A percentile compares a stretch with the other conserved stretches of the same genome.
These are phyloP conservation scores for Blastocystis sp. DNA, from an alignment of 352 stramenopile species.

Conservation along the genomic window DNA sequence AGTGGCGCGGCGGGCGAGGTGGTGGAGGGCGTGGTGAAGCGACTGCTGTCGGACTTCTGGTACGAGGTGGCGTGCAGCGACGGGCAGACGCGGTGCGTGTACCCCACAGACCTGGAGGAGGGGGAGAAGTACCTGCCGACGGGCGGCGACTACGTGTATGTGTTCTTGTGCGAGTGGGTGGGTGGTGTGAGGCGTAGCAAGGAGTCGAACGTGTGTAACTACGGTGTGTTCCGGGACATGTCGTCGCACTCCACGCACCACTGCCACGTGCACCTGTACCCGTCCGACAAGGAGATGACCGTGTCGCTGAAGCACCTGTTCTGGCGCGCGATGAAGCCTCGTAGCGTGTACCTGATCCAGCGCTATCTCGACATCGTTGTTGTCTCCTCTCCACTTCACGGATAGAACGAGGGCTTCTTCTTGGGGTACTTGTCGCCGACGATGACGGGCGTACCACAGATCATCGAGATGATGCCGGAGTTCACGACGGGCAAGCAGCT, in stretches of 20 bases:
- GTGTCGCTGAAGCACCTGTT: slow-evolving; percentile 15
- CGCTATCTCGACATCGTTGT: slow-evolving; percentile 38
- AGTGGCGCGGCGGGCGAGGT: background rate
- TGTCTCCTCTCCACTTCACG: background rate
- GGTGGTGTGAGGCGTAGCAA: background rate
- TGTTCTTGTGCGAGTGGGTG: background rate
- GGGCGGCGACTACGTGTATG: slow-evolving; percentile 17
- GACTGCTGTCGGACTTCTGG: slow-evolving; percentile 24
- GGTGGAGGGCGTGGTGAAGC: background rate
- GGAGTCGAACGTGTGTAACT: background rate
- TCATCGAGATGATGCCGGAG: slow-evolving; percentile 42
- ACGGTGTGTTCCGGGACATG: slow-evolving; percentile 17
- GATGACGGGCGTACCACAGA: slow-evolving; percentile 45
- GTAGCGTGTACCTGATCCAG: slow-evolving; percentile 52
- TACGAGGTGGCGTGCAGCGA: slow-evolving; percentile 34
- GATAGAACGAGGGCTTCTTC: slow-evolving; percentile 59
- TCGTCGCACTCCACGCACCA: background rate
- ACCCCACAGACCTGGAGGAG: slow-evolving; percentile 10
- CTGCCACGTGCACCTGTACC: slow-evolving; percentile 37
- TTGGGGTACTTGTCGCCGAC: slow-evolving; percentile 37
- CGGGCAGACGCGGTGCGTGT: background rate
- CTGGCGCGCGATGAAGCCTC: background rate
- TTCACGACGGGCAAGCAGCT: slow-evolving; percentile 45
- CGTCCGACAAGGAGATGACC: slow-evolving; percentile 13
- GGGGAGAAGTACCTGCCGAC: slow-evolving; percentile 41